Evolutionary conservation across 73 alveolate species (phyloP), one percentile per base, ranked within the genome.

Genomic region (Effrenium voratum): DNA sequence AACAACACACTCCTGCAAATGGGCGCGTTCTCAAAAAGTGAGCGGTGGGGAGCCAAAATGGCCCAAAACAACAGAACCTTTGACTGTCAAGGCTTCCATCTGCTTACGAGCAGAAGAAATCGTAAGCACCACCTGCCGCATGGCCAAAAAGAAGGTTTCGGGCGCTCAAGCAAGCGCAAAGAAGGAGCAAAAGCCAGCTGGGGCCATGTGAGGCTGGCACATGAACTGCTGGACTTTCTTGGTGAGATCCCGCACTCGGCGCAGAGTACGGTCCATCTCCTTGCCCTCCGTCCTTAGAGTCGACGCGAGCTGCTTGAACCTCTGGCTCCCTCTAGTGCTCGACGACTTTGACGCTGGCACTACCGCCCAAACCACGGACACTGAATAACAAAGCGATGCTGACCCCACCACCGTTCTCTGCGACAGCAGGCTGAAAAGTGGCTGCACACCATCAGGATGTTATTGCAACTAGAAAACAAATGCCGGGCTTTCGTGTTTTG

Each of bases 211-310:
- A n/a, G n/a, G n/a, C n/a, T n/a, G 92, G 32, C 76, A 32, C 92
- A 82, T 49, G 92, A 49, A 50, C 36, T 82, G 92, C 49, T 73
- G 26, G 73, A 82, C 49, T 45, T 49, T 24, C 38, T 36, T 82
- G 47, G 92, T 49, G 73, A 82, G 46, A 73, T 82, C 92, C 26
- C 92, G 92, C 34, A 82, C 92, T 8, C 49, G 46, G 47, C 92
- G 92, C 12, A 82, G 52, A 16, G 92, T 73, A 26, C 92, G 92
- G 50, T 82, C 92, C 26, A 49, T 50, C 49, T 82, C 92, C 19
- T 82, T 59, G 36, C 92, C 92, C 34, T 82, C 92, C 92, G 49
- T 82, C 92, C 92, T 82, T 47, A 32, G 46, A 32, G 22, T 4
- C 4, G 81, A 36, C 13, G 47, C 4, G 34, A n/a, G 44, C 19